A percentile compares a stretch with the other conserved stretches of the same genome.
Evolutionary conservation across 140 eudicot genomes (phyloP).

Genomic region (Ambrosia hybrid): DNA sequence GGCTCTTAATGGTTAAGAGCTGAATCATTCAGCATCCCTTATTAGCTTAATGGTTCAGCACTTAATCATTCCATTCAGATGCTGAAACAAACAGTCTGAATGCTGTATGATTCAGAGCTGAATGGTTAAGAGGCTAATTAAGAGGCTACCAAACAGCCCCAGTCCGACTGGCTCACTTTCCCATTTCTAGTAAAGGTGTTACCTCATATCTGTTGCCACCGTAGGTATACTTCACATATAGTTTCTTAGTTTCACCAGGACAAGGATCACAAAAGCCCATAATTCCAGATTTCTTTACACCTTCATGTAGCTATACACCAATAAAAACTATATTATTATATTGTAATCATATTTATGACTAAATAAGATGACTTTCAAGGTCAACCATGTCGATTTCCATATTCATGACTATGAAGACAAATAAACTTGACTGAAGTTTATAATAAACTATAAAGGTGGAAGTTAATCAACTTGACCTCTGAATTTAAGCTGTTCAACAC

Average conservation of each 20-base stretch:
- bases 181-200: not conserved
- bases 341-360: not conserved
- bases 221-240: constrained; percentile 62
- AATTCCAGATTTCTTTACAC: constrained; percentile 94
- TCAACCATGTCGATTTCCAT: constrained; percentile 12
- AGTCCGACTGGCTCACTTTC: not conserved
- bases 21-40: too few relatives aligned
- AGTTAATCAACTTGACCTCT: too few relatives aligned
- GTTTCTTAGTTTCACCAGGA: constrained; percentile 74
- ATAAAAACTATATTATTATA: not conserved
- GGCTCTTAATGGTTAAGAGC: too few relatives aligned
- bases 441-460: too few relatives aligned
- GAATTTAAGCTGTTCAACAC: too few relatives aligned
- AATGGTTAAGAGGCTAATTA: too few relatives aligned
- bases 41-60: too few relatives aligned
- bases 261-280: constrained; percentile 99
- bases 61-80: too few relatives aligned
- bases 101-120: too few relatives aligned
- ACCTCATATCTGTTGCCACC: constrained; percentile 64
- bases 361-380: constrained; percentile 4
- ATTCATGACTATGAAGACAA: not conserved
- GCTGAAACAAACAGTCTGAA: too few relatives aligned
- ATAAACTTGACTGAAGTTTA: too few relatives aligned
- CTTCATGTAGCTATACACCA: constrained; percentile 79
- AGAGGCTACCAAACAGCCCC: too few relatives aligned